phyloP scores from a whole-genome alignment of 75 land plant genomes.

The Larix kaempferi region DNA sequence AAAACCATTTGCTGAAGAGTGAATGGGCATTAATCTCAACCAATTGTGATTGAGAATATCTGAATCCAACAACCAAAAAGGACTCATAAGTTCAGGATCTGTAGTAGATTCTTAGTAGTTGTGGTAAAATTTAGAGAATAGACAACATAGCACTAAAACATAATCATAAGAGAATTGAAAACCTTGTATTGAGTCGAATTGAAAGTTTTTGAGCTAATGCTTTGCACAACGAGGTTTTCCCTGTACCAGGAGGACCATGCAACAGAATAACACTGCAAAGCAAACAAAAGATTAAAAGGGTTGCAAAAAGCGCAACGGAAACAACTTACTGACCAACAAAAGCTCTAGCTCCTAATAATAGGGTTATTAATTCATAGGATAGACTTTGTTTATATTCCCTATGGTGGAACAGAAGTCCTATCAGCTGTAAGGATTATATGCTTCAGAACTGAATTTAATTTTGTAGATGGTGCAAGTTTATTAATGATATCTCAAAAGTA shows the following conservation, averaged over 20 bases:
- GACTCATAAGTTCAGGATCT: background rate
- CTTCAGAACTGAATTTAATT: too few relatives aligned
- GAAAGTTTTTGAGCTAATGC: conserved; percentile 95
- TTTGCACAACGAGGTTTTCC: conserved; percentile 93
- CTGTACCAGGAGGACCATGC: conserved; percentile 98
- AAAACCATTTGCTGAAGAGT: conserved; percentile 98
- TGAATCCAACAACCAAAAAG: conserved; percentile 15
- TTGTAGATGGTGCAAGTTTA: too few relatives aligned
- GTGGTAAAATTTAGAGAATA: background rate
- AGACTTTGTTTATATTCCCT: too few relatives aligned
- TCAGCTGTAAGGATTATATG: too few relatives aligned
- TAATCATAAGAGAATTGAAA: background rate
- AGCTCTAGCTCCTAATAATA: too few relatives aligned
- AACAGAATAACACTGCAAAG: conserved; percentile 70
- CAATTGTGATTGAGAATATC: conserved; percentile 72
- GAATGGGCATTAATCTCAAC: conserved; percentile 98
- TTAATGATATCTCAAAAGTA: too few relatives aligned
- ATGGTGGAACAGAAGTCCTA: too few relatives aligned
- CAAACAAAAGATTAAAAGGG: too few relatives aligned
- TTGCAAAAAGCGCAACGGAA: too few relatives aligned
- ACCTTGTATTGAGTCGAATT: conserved; percentile 75
- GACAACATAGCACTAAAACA: background rate
- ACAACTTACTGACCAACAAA: too few relatives aligned
- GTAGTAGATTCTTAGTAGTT: background rate
- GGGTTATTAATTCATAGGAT: too few relatives aligned